Conservation (phyloP, 2,329 filamentous ascomycete species). For the Knoxdaviesia capensis region DNA sequence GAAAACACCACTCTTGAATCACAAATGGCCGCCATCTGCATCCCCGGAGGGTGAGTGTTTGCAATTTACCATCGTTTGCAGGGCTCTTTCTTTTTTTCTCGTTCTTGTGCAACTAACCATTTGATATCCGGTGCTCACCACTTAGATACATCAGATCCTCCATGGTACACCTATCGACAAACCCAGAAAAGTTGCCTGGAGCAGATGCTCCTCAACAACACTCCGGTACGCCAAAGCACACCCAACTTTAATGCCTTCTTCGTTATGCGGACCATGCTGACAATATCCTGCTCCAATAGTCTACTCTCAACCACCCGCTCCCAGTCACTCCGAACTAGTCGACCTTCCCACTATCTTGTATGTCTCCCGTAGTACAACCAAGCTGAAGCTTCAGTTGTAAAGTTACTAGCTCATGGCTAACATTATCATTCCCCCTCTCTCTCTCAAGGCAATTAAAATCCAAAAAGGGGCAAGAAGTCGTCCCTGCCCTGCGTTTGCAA, state of each 20-base stretch:
- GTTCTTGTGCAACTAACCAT: not conserved
- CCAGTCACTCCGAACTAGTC: slow-evolving; percentile 3
- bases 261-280: too few relatives aligned
- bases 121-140: not conserved
- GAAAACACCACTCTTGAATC: not conserved
- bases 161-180: not conserved
- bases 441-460: not conserved
- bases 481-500: slow-evolving; percentile 2
- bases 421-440: not conserved
- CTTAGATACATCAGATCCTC: not conserved
- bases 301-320: slow-evolving; percentile 1
- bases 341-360: slow-evolving; percentile 3
- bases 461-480: slow-evolving; percentile 1
- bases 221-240: too few relatives aligned
- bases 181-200: not conserved
- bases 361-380: not conserved
- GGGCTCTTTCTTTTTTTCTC: too few relatives aligned
- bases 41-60: not conserved
- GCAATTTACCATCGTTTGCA: not conserved
- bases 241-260: too few relatives aligned
- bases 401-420: not conserved
- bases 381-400: too few relatives aligned
- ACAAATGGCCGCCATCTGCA: not conserved
- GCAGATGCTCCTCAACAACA: not conserved
- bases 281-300: not conserved